Evolutionary conservation across 139 green algal genomes (phyloP), one percentile per base, ranked within the genome.

Genomic region (Picochlorum sp.): DNA sequence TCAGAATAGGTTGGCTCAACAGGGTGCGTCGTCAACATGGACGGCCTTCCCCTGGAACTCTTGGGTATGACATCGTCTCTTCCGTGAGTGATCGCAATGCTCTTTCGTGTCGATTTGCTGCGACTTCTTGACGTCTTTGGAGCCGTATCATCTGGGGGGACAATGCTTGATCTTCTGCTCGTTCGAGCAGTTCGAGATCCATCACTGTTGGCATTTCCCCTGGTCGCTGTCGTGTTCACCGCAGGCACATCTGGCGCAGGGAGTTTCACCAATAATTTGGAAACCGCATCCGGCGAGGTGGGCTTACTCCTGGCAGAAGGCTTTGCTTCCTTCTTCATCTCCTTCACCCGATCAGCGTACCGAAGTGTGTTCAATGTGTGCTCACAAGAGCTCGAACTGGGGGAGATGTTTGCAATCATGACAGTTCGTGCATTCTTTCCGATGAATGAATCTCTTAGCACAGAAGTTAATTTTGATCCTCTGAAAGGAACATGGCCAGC

Each of bases 361-460:
- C 94, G 77, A 62, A 99, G 81, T 13, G 94, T 98, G 79, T 99
- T 99, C 49, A 99, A 85, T 7, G 91, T 97, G 81, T 99, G 89
- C 83, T 98, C 93, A 61, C 94, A 94, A 30, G 75, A 92, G 10
- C 60, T 61, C 8, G 68, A 76, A 60, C 79, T 90, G 21, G 94
- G 94, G 5, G 86, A 95, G 60, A 99, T 89, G 69, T 95, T 96
- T 23, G 93, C 92, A 57, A 99, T 96, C 94, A 99, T 99, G 26
- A 99, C 93, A 0, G 93, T 97, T 59, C 88, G 78, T 1, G 87
- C 87, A 51, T 88, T 74, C 28, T 84, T 80, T 14, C 82, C 81
- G 15, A 80, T 59, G 38, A 84, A 84, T 57, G 67, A 78, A 55
- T 84, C 78, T 2, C 78, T 56, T 49, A 84, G 61, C 13, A 84